These are phyloP conservation scores for Agaricus blazei DNA, from an alignment of 768 basidiomycete species.

Conservation along the genomic window DNA sequence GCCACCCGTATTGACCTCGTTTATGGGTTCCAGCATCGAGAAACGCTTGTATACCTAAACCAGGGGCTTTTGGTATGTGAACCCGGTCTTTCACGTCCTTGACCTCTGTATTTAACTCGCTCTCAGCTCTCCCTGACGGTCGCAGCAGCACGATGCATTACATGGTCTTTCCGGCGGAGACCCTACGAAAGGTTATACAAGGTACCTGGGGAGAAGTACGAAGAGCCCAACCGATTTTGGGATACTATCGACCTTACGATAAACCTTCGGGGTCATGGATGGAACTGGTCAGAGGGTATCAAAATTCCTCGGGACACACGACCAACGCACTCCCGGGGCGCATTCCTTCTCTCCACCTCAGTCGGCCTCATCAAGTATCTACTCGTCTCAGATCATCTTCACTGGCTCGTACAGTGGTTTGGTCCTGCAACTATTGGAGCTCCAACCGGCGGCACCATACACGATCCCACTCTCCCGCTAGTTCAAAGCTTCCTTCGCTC, in stretches of 20 bases:
- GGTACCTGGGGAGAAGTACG: constrained; percentile 11
- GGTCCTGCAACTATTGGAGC: constrained; percentile 37
- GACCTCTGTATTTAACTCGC: background rate
- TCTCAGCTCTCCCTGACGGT: constrained; percentile 28
- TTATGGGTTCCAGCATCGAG: constrained; percentile 23
- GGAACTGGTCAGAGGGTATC: constrained; percentile 51
- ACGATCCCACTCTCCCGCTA: constrained; percentile 30
- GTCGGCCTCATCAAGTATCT: constrained; percentile 27
- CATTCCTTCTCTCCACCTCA: constrained; percentile 33
- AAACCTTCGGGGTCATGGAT: constrained; percentile 54
- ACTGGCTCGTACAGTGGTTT: constrained; percentile 42
- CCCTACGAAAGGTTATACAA: constrained; percentile 24
- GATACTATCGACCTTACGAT: constrained; percentile 37
- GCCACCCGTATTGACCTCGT: constrained; percentile 39
- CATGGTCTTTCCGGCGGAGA: constrained; percentile 34
- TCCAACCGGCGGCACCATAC: constrained; percentile 36
- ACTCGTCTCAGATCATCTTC: constrained; percentile 38
- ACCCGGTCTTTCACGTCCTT: background rate
- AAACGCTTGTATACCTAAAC: constrained; percentile 35
- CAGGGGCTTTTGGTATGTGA: constrained; percentile 36
- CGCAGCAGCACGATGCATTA: constrained; percentile 30
- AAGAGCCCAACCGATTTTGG: constrained; percentile 7
- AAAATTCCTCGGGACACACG: constrained; percentile 38
- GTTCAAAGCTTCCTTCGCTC: constrained; percentile 37
- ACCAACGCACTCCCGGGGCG: constrained; percentile 25